Conservation (phyloP, 2,329 filamentous ascomycete genomes). For the Fusarium sp. region DNA sequence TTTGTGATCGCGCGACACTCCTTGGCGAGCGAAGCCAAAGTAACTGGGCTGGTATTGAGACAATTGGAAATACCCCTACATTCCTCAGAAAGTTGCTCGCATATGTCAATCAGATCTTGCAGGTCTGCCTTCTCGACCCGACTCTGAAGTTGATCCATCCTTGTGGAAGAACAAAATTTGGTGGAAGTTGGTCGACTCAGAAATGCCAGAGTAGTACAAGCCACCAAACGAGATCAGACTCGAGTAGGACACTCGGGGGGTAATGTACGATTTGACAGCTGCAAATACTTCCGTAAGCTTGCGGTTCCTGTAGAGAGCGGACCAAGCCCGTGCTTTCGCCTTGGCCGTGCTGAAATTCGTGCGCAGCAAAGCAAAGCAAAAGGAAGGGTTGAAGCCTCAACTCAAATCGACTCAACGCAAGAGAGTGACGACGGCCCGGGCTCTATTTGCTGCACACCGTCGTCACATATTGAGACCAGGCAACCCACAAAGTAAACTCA, state of each 20-base stretch:
- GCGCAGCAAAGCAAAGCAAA: not conserved
- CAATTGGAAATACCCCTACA: conserved; percentile 41
- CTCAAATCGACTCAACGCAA: conserved; percentile 2
- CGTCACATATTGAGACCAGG: conserved; percentile 26
- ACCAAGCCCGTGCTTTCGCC: conserved; percentile 35
- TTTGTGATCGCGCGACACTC: conserved; percentile 41
- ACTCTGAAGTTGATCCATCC: conserved; percentile 38
- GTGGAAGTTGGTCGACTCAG: conserved; percentile 10
- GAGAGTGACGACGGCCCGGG: conserved; percentile 16
- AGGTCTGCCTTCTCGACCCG: conserved; percentile 39
- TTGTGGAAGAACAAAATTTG: conserved; percentile 11
- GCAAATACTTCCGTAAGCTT: conserved; percentile 15
- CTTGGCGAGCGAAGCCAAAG: conserved; percentile 38
- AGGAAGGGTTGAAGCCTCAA: conserved; percentile 25
- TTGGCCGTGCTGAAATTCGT: conserved; percentile 26
- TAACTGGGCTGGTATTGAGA: conserved; percentile 43
- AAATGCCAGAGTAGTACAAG: conserved; percentile 17
- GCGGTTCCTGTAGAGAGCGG: conserved; percentile 16
- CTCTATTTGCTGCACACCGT: conserved; percentile 32
- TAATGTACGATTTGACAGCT: conserved; percentile 35
- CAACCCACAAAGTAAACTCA: conserved; percentile 1
- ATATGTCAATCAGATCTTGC: conserved; percentile 40
- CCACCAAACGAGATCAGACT: not conserved
- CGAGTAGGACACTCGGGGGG: conserved; percentile 20
- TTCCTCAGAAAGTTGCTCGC: conserved; percentile 40